phyloP scores from a whole-genome alignment of 352 stramenopile species.

The Pythium phragmiticola region DNA sequence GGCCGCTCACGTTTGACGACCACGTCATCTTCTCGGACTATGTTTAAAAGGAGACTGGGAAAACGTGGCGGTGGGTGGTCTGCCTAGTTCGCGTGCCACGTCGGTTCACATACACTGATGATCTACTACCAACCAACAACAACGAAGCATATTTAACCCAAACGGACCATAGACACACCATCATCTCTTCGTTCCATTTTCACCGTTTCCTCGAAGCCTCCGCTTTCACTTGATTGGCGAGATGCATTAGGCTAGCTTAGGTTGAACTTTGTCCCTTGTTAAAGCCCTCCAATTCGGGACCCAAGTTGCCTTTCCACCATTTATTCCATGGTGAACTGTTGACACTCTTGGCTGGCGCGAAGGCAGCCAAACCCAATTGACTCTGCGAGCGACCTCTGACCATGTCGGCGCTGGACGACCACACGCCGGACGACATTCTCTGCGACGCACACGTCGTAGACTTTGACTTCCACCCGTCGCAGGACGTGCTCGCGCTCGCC shows the following conservation, averaged over 20 bases:
- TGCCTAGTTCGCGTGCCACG: not conserved
- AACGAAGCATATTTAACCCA: conserved; percentile 25
- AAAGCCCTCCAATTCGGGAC: conserved; percentile 8
- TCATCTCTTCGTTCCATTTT: no score
- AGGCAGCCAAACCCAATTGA: not conserved
- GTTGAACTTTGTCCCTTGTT: conserved; percentile 7
- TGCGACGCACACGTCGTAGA: conserved; percentile 80
- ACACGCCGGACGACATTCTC: conserved; percentile 77
- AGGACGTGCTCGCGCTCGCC: conserved; percentile 70
- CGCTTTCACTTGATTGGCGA: no score
- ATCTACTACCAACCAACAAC: conserved; percentile 20
- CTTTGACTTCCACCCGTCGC: conserved; percentile 81
- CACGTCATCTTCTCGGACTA: conserved; percentile 80
- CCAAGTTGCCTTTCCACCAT: conserved; percentile 24
- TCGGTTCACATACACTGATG: conserved; percentile 9
- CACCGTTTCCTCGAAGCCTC: no score
- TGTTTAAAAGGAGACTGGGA: conserved; percentile 20
- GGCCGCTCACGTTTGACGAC: conserved; percentile 45
- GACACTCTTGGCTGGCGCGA: conserved; percentile 8
- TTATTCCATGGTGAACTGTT: conserved; percentile 7
- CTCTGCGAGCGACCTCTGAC: not conserved
- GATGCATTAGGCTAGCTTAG: conserved; percentile 4
- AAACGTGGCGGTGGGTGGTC: not conserved
- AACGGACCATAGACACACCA: not conserved
- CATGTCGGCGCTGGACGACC: conserved; percentile 69